Conservation (phyloP, 805 yeast species). For the Yarrowia sp. region DNA sequence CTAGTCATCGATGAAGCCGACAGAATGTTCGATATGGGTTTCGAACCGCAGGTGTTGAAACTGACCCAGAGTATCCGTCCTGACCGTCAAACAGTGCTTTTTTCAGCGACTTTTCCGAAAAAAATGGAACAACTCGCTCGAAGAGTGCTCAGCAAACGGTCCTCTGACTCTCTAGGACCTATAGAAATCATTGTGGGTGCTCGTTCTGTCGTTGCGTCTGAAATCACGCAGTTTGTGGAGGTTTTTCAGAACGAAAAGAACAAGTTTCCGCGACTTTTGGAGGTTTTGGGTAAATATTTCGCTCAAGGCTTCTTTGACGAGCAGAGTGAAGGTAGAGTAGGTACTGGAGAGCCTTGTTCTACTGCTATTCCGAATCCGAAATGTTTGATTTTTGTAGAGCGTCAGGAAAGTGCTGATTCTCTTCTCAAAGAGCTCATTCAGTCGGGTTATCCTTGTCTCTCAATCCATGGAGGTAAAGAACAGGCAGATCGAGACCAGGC, state of each 20-base stretch:
- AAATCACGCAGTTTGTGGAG: conserved; percentile 69
- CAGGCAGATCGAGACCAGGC: conserved; percentile 78
- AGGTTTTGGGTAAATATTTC: conserved; percentile 48
- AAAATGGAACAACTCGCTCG: conserved; percentile 75
- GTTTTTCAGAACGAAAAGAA: conserved; percentile 50
- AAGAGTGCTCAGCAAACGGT: conserved; percentile 49
- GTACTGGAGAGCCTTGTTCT: background rate
- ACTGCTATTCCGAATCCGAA: background rate
- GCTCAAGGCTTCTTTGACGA: conserved; percentile 35
- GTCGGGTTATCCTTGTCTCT: conserved; percentile 56
- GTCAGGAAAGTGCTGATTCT: conserved; percentile 82
- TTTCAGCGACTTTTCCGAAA: conserved; percentile 90
- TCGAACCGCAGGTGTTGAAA: conserved; percentile 90
- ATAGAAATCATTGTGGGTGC: conserved; percentile 79
- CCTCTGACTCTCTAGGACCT: conserved; percentile 42
- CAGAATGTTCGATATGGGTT: conserved; percentile 94
- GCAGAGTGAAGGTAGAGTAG: conserved; percentile 38
- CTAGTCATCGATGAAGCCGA: conserved; percentile 96
- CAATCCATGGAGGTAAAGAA: conserved; percentile 91
- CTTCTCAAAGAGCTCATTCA: conserved; percentile 54
- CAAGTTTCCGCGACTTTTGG: conserved; percentile 57
- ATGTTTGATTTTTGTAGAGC: conserved; percentile 78
- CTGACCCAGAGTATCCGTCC: conserved; percentile 75
- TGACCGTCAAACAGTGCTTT: conserved; percentile 83
- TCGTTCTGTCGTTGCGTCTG: conserved; percentile 74